Base-by-base conservation (phyloP, 2,329 filamentous ascomycete genomes). In the Aspergillus chevalieri region DNA sequence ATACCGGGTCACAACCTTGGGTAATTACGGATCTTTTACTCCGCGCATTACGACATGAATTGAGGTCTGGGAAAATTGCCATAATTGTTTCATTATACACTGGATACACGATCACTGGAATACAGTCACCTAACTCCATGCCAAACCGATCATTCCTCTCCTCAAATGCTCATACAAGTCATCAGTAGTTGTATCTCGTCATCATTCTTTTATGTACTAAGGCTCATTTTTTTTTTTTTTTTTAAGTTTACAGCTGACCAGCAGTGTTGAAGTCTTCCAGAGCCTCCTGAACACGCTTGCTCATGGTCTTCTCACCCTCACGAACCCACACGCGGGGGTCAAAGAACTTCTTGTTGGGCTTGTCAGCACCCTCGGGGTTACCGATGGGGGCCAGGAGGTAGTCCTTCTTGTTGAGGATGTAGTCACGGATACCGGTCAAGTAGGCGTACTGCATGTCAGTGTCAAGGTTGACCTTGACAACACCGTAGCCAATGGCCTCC, bases 381-480 rank as follows among this genome's bases (percentile, higher is more conserved):
- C 93, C 93, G 61, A 98, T 86, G 66, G 89, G 82, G 53, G 80
- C 83, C 77, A 81, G 76, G 62, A 98, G 77, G 80, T 97, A 98
- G 65, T 95, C 92, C 78, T 95, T 91, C 83, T 96, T 96, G 72
- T 83, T 87, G 66, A 89, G 74, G 70, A 97, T 81, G 80, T 90
- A 98, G 78, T 98, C 92, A 57, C 93, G 88, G 78, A 97, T 87
- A 76, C 93, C 93, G 55, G 77, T 77, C 60, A 93, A 81, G 82
- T 97, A 98, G 52, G 92, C 91, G 74, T 84, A 95, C 80, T 97
- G 92, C 76, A 97, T 82, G 70, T 98, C 93, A 46, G 93, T 98
- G 77, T 98, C 93, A 65, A 98, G 80, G 80, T 98, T 98, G 77
- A 98, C 93, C 86, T 98, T 98, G 78, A 96, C 86, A 63, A 98